Evolutionary conservation across 225 moss, liverwort and hornwort species (phyloP), one percentile per base, ranked within the genome.

Genomic region (Straminergon stramineum): DNA sequence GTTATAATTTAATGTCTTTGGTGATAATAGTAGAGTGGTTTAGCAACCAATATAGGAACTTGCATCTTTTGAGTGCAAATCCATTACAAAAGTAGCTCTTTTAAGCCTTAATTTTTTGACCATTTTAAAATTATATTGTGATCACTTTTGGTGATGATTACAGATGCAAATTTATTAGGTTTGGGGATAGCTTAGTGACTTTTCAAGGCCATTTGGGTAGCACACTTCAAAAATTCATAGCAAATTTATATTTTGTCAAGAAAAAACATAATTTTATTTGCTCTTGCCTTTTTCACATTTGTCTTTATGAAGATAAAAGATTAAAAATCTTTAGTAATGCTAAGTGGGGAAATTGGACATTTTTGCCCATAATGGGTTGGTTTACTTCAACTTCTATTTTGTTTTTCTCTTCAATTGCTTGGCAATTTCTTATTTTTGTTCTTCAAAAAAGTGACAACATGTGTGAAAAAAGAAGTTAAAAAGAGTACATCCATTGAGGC

Each of bases 211-310:
- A 41, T 41, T 70, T 70, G 6, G 14, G 0, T 26, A 71, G 41
- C 1, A 9, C 8, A 41, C 41, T 41, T 41, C 26, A 41, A 41
- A 41, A 71, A 15, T 41, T 71, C 15, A 24, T 26, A 70, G 26
- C 2, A 70, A 39, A 24, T 41, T 70, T 5, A 39, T 7, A 26
- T 0, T 39, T 70, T 70, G 24, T 70, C 7, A 37, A 39, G n/a
- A 66, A 34, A 32, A 66, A 34, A 66, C 5, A 34, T 35, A 66
- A 6, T 20, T 37, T 21, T 13, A 37, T 24, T 24, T 39, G 5
- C 5, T 70, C 8, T 7, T 0, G 0, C 5, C 26, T 71, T 71
- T 41, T 0, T 15, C 1, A 26, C 15, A 41, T 26, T 13, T 13
- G 2, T 27, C 41, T 41, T 41, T 43, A 16, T 16, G 1, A 43